Percentiles rank a stretch among this genome's conserved stretches.
Evolutionary conservation across 257 asterid genomes (phyloP).

Genomic region (Solanum paucissectum): DNA sequence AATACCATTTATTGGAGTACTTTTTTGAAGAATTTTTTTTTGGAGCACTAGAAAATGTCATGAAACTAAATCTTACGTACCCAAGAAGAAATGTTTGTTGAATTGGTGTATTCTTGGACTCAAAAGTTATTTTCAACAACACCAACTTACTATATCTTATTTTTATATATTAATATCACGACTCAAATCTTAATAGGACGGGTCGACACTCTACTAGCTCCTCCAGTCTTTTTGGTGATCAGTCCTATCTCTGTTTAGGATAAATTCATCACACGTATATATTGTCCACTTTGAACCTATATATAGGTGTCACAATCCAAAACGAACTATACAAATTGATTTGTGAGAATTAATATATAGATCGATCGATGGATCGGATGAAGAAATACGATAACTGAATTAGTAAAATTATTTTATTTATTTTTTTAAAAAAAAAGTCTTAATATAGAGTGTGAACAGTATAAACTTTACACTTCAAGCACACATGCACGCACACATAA

Average conservation of each 20-base stretch:
- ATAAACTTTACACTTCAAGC: neutral
- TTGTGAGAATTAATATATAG: neutral
- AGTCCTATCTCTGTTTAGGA: accelerated
- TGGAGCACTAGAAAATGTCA: neutral
- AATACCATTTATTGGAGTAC: neutral
- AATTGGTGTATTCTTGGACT: neutral
- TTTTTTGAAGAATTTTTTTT: too few species aligned
- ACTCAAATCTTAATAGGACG: neutral
- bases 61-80: neutral
- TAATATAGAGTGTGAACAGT: neutral
- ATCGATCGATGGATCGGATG: too few species aligned
- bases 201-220: neutral
- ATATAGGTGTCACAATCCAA: neutral
- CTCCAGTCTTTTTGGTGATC: neutral
- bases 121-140: neutral
- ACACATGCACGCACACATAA: neutral
- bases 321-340: neutral
- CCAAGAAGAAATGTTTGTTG: neutral
- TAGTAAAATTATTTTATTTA: neutral
- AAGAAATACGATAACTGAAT: neutral
- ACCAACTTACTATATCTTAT: neutral
- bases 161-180: neutral
- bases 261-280: neutral
- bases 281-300: neutral
- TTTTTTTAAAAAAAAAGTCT: neutral